Evolutionary conservation across 257 asterid genomes (phyloP).

Genomic region (Solanum verrucosum): DNA sequence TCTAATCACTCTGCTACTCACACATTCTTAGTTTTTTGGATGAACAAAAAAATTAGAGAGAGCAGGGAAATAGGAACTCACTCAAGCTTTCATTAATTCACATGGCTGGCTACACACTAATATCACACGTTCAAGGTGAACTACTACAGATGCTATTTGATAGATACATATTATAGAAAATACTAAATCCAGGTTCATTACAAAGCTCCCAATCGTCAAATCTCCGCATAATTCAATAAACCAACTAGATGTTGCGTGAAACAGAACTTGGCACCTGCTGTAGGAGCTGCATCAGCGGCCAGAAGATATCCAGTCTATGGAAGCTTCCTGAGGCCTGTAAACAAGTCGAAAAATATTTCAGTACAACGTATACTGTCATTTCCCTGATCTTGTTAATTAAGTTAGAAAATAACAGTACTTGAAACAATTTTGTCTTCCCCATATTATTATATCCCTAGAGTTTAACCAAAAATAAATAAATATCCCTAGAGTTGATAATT

Average conservation of each 20-base stretch:
- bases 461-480: too few relatives aligned
- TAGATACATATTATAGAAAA: not conserved
- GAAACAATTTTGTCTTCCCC: not conserved
- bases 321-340: conserved; percentile 64
- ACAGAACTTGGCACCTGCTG: conserved; percentile 19
- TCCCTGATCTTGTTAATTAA: not conserved
- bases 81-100: not conserved
- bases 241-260: not conserved
- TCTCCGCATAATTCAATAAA: not conserved
- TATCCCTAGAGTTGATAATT: not conserved
- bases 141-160: not conserved
- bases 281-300: conserved; percentile 91
- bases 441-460: not conserved
- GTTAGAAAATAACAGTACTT: not conserved
- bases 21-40: not conserved
- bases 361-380: not conserved
- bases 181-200: not conserved
- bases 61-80: not conserved
- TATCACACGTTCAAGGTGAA: not conserved
- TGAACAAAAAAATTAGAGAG: not conserved
- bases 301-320: conserved; percentile 88
- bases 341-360: not conserved
- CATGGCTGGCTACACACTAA: not conserved
- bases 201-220: not conserved
- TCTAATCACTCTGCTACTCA: too few relatives aligned